Base-by-base conservation (phyloP, 805 yeast species). In the Ogataea nonfermentans region DNA sequence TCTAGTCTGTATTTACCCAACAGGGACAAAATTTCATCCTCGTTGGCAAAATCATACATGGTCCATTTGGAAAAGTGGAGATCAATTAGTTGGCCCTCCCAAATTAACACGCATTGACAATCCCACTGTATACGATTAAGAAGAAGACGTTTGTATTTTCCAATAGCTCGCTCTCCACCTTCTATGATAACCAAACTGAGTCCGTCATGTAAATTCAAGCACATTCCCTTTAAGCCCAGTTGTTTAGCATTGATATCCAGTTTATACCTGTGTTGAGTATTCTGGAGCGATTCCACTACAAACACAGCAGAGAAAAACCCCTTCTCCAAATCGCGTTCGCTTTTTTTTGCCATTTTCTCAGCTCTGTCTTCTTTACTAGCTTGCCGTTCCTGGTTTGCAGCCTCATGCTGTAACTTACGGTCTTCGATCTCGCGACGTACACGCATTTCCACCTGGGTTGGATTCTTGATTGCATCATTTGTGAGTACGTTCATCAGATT, bases 401-500 rank as follows among this genome's bases (percentile, higher is more conserved):
- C 61, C 45, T 74, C 68, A 62, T 93, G 99, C 27, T 64, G 60
- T 10, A 62, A 47, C 24, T 64, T 66, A 22, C 99, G 68, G 30
- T 76, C 74, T 27, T 73, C 79, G 4, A 88, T 83, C 45, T 90
- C 93, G 16, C 66, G 60, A 30, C 75, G 68, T 0, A 93, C 96
- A 35, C 71, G 62, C 59, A 70, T 68, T 55, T 91, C 99, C 49
- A 89, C 81, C 3, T 78, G 78, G 0, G 98, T 91, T 1, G 99
- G 98, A 56, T 93, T 95, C 43, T 75, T 70, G 33, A 90, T 83
- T 6, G 93, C 87, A 42, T 86, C 95, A 51, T 85, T 79, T 2
- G 97, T 86, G 34, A 84, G 66, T 0, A 88, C 95, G 51, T 74
- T 83, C 89, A 88, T 86, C 61, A 93, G 71, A 57, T 91, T 93